These are phyloP conservation scores for Cyclotella sp. DNA, from an alignment of 108 stramenopile genomes.

Conservation along the genomic window DNA sequence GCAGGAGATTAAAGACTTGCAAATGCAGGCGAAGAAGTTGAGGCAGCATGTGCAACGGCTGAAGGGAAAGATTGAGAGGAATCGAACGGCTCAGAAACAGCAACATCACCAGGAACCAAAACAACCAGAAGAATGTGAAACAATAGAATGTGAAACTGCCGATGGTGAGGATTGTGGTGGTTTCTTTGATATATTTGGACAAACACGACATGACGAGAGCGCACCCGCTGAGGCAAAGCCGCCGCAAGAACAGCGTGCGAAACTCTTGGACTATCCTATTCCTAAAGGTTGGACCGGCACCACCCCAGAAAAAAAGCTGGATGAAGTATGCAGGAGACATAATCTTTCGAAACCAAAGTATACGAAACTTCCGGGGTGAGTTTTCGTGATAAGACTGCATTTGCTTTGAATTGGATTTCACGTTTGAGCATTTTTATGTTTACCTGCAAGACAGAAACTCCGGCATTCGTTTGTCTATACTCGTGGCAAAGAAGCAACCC, in stretches of 20 bases:
- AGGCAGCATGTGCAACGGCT: constrained; percentile 50
- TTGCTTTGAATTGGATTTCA: not conserved
- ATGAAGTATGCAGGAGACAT: constrained; percentile 63
- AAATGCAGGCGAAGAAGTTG: constrained; percentile 56
- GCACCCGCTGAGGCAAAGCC: constrained; percentile 31
- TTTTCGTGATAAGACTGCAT: not conserved
- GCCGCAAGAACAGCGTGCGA: not conserved
- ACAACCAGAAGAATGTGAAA: constrained; percentile 19
- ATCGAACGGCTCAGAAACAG: constrained; percentile 19
- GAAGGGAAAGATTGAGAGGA: constrained; percentile 51
- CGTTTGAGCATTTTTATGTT: not conserved
- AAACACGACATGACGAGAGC: constrained; percentile 27
- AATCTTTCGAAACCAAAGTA: constrained; percentile 63
- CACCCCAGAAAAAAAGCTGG: constrained; percentile 65
- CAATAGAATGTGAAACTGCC: not conserved
- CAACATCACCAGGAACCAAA: constrained; percentile 32
- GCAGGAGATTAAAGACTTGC: constrained; percentile 66
- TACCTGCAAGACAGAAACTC: constrained; percentile 6
- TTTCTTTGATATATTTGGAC: constrained; percentile 34
- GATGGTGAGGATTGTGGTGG: constrained; percentile 16
- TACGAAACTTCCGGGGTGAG: constrained; percentile 40
- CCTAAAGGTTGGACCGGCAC: constrained; percentile 79
- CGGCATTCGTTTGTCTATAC: constrained; percentile 42
- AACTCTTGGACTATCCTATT: constrained; percentile 34
- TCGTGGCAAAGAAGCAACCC: constrained; percentile 28